Evolutionary conservation across 352 stramenopile genomes (phyloP).

Genomic region (Phytophthora constricta): DNA sequence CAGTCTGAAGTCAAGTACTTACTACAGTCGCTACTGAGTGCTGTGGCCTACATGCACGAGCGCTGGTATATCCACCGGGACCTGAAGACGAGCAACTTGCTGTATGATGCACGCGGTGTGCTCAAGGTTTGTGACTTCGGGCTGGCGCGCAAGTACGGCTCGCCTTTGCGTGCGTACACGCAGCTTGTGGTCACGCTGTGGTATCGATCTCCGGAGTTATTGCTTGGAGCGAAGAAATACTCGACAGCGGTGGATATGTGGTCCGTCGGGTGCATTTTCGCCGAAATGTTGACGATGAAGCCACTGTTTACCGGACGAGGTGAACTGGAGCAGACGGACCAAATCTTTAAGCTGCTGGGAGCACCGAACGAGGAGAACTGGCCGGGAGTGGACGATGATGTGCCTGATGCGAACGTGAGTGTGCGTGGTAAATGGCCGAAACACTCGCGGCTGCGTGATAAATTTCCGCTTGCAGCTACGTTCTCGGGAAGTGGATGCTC

Average conservation of each 20-base stretch:
- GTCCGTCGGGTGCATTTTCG: slow-evolving; percentile 96
- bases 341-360: slow-evolving; percentile 96
- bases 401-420: slow-evolving; percentile 63
- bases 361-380: slow-evolving; percentile 91
- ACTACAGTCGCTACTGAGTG: slow-evolving; percentile 92
- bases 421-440: slow-evolving; percentile 74
- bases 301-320: slow-evolving; percentile 93
- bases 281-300: slow-evolving; percentile 95
- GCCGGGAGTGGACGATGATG: slow-evolving; percentile 72
- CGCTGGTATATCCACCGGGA: slow-evolving; percentile 96
- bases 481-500: slow-evolving; percentile 61
- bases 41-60: slow-evolving; percentile 91
- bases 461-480: slow-evolving; percentile 72
- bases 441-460: slow-evolving; percentile 72
- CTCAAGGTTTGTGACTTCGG: slow-evolving; percentile 91
- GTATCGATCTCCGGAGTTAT: slow-evolving; percentile 95
- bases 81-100: slow-evolving; percentile 98
- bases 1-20: slow-evolving; percentile 95
- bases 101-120: slow-evolving; percentile 89
- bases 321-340: slow-evolving; percentile 96
- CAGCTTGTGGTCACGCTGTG: slow-evolving; percentile 95
- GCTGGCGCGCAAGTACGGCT: slow-evolving; percentile 83
- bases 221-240: slow-evolving; percentile 93
- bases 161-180: slow-evolving; percentile 83
- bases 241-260: slow-evolving; percentile 97